Evolutionary conservation across 176 grass and related monocot species (phyloP).

Genomic region (Musa schizocarpa): DNA sequence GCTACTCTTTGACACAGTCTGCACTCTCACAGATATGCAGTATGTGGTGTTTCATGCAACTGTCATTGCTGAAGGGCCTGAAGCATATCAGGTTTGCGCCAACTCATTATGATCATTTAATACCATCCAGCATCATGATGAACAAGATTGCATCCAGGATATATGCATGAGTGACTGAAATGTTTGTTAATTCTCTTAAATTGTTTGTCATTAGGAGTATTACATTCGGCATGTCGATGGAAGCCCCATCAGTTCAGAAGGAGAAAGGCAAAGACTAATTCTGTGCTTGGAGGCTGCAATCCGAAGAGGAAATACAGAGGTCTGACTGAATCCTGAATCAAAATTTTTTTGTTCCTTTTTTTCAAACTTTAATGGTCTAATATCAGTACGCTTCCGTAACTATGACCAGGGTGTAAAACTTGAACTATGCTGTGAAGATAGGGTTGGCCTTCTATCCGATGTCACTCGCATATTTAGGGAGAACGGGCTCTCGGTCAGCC

Average conservation of each 20-base stretch:
- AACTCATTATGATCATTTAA: not conserved
- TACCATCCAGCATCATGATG: no score
- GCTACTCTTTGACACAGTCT: constrained; percentile 17
- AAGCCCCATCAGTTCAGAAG: constrained; percentile 21
- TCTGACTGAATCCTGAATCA: not conserved
- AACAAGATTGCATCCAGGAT: no score
- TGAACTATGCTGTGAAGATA: constrained; percentile 24
- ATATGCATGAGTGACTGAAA: no score
- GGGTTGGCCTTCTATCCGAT: constrained; percentile 16
- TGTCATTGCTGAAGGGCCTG: constrained; percentile 23
- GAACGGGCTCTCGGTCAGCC: constrained; percentile 10
- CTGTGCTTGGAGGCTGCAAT: constrained; percentile 31
- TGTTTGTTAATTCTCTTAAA: not conserved
- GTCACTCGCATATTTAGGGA: constrained; percentile 32
- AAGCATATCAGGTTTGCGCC: constrained; percentile 24
- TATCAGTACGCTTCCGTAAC: not conserved
- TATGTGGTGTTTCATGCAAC: constrained; percentile 26
- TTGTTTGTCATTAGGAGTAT: constrained; percentile 17
- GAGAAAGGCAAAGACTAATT: constrained; percentile 21
- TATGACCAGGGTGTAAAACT: constrained; percentile 21
- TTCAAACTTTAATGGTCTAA: not conserved
- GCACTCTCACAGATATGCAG: constrained; percentile 24
- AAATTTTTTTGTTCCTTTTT: not conserved
- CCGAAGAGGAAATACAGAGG: constrained; percentile 23
- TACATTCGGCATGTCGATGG: constrained; percentile 23